phyloP scores from a whole-genome alignment of 192 early-diverging fungal genomes.

The Kickxella alabastrina region DNA sequence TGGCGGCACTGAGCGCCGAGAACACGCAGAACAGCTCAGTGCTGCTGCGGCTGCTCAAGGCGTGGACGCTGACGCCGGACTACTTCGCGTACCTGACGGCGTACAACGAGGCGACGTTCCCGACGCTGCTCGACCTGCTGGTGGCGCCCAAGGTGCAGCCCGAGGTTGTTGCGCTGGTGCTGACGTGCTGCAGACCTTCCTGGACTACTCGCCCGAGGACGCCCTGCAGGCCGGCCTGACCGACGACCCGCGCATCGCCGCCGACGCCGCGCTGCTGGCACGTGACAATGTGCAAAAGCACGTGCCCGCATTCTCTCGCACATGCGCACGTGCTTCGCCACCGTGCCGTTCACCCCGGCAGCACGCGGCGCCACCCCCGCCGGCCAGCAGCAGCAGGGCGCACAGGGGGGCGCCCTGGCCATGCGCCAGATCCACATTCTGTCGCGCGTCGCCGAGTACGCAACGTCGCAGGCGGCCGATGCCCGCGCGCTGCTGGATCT shows the following conservation, averaged over 20 bases:
- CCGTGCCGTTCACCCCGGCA: neutral
- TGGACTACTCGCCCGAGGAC: constrained; percentile 42
- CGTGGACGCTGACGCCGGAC: constrained; percentile 67
- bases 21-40: constrained; percentile 85
- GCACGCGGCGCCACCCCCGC: constrained; percentile 18
- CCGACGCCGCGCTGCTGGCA: constrained; percentile 11
- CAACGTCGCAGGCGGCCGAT: constrained; percentile 58
- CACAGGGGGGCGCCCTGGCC: constrained; percentile 55
- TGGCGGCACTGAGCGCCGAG: constrained; percentile 70
- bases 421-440: constrained; percentile 77
- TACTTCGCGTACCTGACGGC: constrained; percentile 68
- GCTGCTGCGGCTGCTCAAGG: constrained; percentile 69
- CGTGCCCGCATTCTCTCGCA: constrained; percentile 40
- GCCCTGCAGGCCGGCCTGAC: constrained; percentile 51
- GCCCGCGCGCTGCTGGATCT: constrained; percentile 72
- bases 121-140: constrained; percentile 67
- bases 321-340: constrained; percentile 43
- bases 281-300: constrained; percentile 17
- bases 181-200: constrained; percentile 73
- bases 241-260: constrained; percentile 15
- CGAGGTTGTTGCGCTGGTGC: constrained; percentile 63
- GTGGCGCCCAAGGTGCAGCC: constrained; percentile 77
- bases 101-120: constrained; percentile 61
- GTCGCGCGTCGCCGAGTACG: constrained; percentile 70
- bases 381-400: constrained; percentile 19